Evolutionary conservation across 2,329 filamentous ascomycete genomes (phyloP).

Genomic region (Hymenoscyphus repandus): DNA sequence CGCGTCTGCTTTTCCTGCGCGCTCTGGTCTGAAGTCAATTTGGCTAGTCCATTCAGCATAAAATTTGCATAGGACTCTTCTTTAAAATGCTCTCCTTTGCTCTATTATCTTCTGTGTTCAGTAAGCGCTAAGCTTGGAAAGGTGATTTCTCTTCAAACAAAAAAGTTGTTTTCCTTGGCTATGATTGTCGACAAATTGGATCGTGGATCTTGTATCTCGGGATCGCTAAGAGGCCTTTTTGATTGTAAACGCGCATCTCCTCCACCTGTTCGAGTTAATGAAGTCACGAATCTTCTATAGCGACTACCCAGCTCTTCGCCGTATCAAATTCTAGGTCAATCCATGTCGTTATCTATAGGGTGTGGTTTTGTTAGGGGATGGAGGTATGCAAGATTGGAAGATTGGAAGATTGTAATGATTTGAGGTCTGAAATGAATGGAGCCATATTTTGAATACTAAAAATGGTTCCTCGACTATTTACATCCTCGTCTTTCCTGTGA

Average conservation of each 20-base stretch:
- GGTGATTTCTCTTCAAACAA: slow-evolving; percentile 26
- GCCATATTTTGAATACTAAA: neutral
- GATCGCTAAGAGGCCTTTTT: slow-evolving; percentile 18
- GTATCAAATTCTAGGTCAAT: slow-evolving; percentile 20
- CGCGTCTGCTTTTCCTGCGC: slow-evolving; percentile 20
- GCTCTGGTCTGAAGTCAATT: slow-evolving; percentile 16
- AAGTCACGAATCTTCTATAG: slow-evolving; percentile 35
- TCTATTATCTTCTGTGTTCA: slow-evolving; percentile 27
- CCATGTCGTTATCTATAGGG: slow-evolving; percentile 9
- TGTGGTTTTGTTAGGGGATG: slow-evolving; percentile 14
- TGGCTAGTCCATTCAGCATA: slow-evolving; percentile 26
- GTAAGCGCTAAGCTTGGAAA: slow-evolving; percentile 23
- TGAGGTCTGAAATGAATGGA: slow-evolving; percentile 4
- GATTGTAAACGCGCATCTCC: slow-evolving; percentile 27
- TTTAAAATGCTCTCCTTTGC: slow-evolving; percentile 26
- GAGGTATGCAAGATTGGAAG: slow-evolving; percentile 1
- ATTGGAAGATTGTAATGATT: slow-evolving; percentile 22
- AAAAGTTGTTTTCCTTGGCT: slow-evolving; percentile 33
- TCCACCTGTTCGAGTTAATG: slow-evolving; percentile 28
- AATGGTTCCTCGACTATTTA: neutral
- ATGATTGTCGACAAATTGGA: slow-evolving; percentile 27
- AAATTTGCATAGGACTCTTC: slow-evolving; percentile 28
- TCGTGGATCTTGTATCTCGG: slow-evolving; percentile 5
- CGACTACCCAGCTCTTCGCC: slow-evolving; percentile 32
- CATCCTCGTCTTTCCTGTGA: neutral